Base-by-base conservation (phyloP, 352 stramenopile species). In the Globisporangium echinulatum region DNA sequence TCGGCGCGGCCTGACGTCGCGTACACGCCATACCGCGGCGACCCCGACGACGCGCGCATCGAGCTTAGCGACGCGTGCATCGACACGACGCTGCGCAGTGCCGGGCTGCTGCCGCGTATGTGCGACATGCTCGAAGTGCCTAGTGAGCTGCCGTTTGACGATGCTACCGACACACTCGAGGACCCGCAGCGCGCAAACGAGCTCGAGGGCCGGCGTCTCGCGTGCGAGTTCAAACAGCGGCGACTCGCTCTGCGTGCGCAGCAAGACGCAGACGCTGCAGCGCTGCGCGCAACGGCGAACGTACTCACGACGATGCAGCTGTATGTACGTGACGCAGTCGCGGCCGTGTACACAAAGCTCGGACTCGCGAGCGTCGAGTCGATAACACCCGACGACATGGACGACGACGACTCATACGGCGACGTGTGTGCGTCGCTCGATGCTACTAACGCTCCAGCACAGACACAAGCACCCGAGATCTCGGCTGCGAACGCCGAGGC, bases 391-490 rank as follows among this genome's bases (percentile, higher is more conserved):
- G 76, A 85, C 59, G 79, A 67, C 44, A 64, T 87, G 39, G 74
- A 90, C 46, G 69, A 86, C 57, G 70, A 87, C 58, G 59, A 86
- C n/a, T 68, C 85, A 54, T 91, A 91, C 53, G 73, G 74, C n/a
- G 76, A 89, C 58, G 79, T 91, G 2, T 91, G 82, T 39, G 64
- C 65, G 4, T 64, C 61, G 5, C 62, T 69, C 39, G 50, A 74
- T 15, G 49, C 64, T 3, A 56, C 25, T 0, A 42, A 58, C 25
- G 17, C 44, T 1, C 11, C 3, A 14, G 40, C 40, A 14, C 54
- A 7, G 37, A 57, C 17, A 40, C 56, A 38, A 8, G 43, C 44
- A 2, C 62, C 62, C 0, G 46, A 39, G 52, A 74, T 79, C 48
- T 69, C 71, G 3, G 59, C 62, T 3, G 68, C 62, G 19, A 76